phyloP scores from a whole-genome alignment of 2,329 filamentous ascomycete genomes.

The Lasiodiplodia hormozganensis region DNA sequence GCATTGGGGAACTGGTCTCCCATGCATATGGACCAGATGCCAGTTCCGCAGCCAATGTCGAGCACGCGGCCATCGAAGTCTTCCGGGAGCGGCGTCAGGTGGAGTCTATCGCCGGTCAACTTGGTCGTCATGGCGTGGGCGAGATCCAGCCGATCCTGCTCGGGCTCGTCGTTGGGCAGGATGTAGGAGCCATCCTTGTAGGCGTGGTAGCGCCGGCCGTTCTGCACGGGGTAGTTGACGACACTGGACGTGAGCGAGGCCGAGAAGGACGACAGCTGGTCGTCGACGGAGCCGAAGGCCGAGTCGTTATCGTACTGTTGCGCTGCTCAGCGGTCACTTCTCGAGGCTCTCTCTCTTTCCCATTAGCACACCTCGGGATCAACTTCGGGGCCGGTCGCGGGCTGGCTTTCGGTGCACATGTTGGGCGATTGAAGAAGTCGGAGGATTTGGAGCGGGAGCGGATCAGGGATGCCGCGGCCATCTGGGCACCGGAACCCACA shows the following conservation, averaged over 20 bases:
- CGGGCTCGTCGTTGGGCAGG: constrained; percentile 40
- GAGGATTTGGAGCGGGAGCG: not conserved
- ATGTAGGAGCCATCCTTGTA: constrained; percentile 43
- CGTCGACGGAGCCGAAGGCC: constrained; percentile 31
- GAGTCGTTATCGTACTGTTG: not conserved
- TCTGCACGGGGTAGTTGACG: constrained; percentile 34
- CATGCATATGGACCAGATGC: constrained; percentile 45
- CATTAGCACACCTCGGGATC: constrained; percentile 5
- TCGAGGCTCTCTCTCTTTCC: too few species aligned
- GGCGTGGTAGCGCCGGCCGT: constrained; percentile 40
- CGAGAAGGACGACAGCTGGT: constrained; percentile 31
- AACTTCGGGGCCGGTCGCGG: constrained; percentile 1
- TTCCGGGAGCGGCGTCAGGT: constrained; percentile 32
- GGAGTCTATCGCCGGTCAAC: constrained; percentile 41
- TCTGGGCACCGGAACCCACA: not conserved
- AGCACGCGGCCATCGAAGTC: constrained; percentile 31
- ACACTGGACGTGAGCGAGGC: constrained; percentile 29
- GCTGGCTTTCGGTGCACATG: not conserved
- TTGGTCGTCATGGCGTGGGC: constrained; percentile 47
- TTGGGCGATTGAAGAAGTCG: not conserved
- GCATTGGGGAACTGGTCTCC: constrained; percentile 36
- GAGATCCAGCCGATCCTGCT: constrained; percentile 43
- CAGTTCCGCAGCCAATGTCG: constrained; percentile 42
- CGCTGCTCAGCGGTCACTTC: too few species aligned
- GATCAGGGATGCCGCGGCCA: not conserved